Percentiles rank a stretch among this genome's conserved stretches.
Conservation (phyloP, 164 flowering plant species). For the Stephania yunnanensis region DNA sequence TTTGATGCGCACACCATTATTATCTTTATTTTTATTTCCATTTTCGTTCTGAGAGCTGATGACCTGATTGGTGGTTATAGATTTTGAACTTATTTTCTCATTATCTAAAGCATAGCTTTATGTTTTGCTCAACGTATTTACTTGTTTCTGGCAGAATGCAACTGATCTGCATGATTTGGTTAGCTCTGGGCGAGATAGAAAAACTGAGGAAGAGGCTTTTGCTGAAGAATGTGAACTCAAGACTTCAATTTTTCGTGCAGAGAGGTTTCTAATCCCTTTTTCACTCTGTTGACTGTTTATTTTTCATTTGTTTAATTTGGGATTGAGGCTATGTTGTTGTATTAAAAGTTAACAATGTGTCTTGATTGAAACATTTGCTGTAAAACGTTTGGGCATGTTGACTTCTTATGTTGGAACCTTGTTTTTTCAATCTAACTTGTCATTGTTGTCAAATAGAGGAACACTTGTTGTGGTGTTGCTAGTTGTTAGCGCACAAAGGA, state of each 20-base stretch:
- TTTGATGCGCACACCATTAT: not conserved
- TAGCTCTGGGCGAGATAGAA: slow-evolving; percentile 91
- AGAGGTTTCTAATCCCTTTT: slow-evolving; percentile 49
- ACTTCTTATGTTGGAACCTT: not conserved
- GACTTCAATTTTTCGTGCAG: slow-evolving; percentile 74
- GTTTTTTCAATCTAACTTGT: not conserved
- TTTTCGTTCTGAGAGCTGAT: not conserved
- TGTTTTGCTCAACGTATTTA: not conserved
- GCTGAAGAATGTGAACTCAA: slow-evolving; percentile 70
- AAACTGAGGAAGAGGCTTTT: slow-evolving; percentile 73
- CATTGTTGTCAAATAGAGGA: not conserved
- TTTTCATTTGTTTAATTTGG: not conserved
- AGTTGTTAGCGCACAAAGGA: not conserved
- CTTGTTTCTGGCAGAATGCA: slow-evolving; percentile 52
- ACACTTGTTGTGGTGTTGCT: not conserved
- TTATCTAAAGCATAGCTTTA: not conserved
- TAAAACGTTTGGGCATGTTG: not conserved
- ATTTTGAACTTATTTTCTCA: not conserved
- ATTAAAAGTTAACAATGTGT: not conserved
- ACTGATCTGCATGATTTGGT: slow-evolving; percentile 90
- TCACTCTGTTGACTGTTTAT: not conserved
- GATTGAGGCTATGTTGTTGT: too few relatives aligned
- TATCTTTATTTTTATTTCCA: not conserved
- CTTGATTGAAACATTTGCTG: not conserved
- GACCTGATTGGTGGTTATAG: not conserved